A percentile compares a stretch with the other conserved stretches of the same genome.
These are phyloP conservation scores for Porogramme epimiltina DNA, from an alignment of 1,284 basidiomycete genomes.

Conservation along the genomic window DNA sequence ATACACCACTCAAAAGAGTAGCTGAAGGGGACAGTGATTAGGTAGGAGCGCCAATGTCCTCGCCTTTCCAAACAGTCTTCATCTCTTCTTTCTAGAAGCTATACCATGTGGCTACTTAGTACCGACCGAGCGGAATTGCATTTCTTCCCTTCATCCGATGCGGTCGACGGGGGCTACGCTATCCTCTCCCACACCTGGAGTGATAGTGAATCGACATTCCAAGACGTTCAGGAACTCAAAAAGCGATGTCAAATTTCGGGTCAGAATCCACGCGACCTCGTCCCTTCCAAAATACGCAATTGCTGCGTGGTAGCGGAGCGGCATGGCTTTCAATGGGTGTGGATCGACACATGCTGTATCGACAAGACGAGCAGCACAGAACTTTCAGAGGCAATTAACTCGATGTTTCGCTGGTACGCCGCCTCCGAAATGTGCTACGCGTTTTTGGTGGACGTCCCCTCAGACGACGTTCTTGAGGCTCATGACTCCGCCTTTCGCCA, in stretches of 20 bases:
- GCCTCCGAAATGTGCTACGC: constrained; percentile 2
- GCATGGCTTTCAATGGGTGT: neutral
- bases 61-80: no score
- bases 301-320: neutral
- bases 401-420: constrained; percentile 1
- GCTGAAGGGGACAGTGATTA: no score
- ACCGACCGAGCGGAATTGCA: neutral
- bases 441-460: neutral
- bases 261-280: neutral
- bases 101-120: constrained; percentile 1
- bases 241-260: neutral
- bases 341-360: constrained; percentile 4
- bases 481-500: neutral
- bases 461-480: neutral
- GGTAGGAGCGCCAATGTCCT: no score
- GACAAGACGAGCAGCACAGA: constrained; percentile 3
- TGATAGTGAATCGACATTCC: neutral
- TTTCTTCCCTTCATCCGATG: neutral
- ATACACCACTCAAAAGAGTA: no score
- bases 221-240: neutral
- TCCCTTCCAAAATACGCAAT: neutral
- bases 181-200: constrained; percentile 4
- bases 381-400: neutral
- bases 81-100: no score
- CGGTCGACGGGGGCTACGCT: neutral